A percentile compares a stretch with the other conserved stretches of the same genome.
Evolutionary conservation across 805 yeast species (phyloP).

Genomic region (Hanseniaspora singularis): DNA sequence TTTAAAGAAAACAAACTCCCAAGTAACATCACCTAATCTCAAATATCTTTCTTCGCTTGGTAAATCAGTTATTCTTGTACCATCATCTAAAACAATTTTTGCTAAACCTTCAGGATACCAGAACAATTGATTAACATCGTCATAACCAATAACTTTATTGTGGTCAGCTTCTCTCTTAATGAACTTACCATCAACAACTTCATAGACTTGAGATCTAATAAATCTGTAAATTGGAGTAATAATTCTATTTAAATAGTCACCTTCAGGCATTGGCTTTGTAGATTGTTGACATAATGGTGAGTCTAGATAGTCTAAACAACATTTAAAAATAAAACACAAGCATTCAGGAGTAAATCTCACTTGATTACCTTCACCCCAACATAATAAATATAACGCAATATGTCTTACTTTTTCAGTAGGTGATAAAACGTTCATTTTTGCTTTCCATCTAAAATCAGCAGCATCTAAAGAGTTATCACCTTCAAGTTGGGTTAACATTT

Average conservation of each 20-base stretch:
- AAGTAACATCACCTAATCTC: conserved; percentile 80
- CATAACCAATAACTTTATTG: conserved; percentile 76
- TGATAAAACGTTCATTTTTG: conserved; percentile 56
- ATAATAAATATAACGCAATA: conserved; percentile 56
- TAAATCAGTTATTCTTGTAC: conserved; percentile 78
- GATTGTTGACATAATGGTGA: conserved; percentile 88
- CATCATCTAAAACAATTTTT: conserved; percentile 82
- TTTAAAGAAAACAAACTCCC: conserved; percentile 88
- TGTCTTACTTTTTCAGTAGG: conserved; percentile 77
- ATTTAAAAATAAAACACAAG: conserved; percentile 87
- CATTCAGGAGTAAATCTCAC: conserved; percentile 87
- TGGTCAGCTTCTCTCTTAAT: conserved; percentile 80
- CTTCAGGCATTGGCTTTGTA: conserved; percentile 68
- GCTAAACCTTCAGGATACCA: conserved; percentile 99
- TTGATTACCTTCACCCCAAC: conserved; percentile 89
- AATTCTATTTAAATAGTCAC: conserved; percentile 82
- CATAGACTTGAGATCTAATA: conserved; percentile 71
- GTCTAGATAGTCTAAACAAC: conserved; percentile 78
- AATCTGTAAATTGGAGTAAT: conserved; percentile 81
- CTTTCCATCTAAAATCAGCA: conserved; percentile 71
- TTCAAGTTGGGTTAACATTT: conserved; percentile 50
- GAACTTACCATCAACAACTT: conserved; percentile 67
- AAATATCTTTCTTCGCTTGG: conserved; percentile 82
- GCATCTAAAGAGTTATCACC: conserved; percentile 81
- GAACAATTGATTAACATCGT: conserved; percentile 95